phyloP scores from a whole-genome alignment of 805 yeast species.

The Kockiozyma suomiensis region DNA sequence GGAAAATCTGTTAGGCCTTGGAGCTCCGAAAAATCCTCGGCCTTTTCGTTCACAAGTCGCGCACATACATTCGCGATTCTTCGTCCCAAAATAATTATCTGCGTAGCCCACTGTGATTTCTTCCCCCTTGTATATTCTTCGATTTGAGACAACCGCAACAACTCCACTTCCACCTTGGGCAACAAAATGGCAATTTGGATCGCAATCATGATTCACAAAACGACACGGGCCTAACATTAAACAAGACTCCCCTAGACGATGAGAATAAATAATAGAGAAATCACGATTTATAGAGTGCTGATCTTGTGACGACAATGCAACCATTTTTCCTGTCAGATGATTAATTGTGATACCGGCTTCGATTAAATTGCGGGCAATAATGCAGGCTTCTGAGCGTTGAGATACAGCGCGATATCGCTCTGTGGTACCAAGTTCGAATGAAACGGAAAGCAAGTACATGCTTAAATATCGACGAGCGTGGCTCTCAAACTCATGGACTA shows the following conservation, averaged over 20 bases:
- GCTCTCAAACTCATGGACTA: slow-evolving; percentile 42
- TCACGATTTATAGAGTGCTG: slow-evolving; percentile 44
- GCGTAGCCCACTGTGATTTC: slow-evolving; percentile 53
- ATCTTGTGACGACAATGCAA: slow-evolving; percentile 43
- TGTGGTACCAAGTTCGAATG: slow-evolving; percentile 49
- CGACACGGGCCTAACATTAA: slow-evolving; percentile 54
- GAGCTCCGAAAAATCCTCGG: slow-evolving; percentile 19
- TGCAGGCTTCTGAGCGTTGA: slow-evolving; percentile 45
- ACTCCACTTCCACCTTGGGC: slow-evolving; percentile 38
- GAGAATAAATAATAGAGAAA: slow-evolving; percentile 49
- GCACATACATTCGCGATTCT: slow-evolving; percentile 51
- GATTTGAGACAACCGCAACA: slow-evolving; percentile 44
- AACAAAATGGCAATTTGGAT: slow-evolving; percentile 48
- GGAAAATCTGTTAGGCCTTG: neutral
- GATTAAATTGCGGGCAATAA: slow-evolving; percentile 44
- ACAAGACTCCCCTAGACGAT: slow-evolving; percentile 43
- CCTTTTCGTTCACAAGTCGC: slow-evolving; percentile 46
- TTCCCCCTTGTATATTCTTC: slow-evolving; percentile 48
- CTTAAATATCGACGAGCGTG: slow-evolving; percentile 46
- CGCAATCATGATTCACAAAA: slow-evolving; percentile 54
- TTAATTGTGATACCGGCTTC: slow-evolving; percentile 43
- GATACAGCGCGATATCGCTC: slow-evolving; percentile 46
- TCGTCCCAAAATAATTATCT: slow-evolving; percentile 48
- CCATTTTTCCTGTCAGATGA: slow-evolving; percentile 46
- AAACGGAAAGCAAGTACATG: slow-evolving; percentile 45